Conservation (phyloP, 495 filamentous ascomycete species). For the Neurospora cerealis region DNA sequence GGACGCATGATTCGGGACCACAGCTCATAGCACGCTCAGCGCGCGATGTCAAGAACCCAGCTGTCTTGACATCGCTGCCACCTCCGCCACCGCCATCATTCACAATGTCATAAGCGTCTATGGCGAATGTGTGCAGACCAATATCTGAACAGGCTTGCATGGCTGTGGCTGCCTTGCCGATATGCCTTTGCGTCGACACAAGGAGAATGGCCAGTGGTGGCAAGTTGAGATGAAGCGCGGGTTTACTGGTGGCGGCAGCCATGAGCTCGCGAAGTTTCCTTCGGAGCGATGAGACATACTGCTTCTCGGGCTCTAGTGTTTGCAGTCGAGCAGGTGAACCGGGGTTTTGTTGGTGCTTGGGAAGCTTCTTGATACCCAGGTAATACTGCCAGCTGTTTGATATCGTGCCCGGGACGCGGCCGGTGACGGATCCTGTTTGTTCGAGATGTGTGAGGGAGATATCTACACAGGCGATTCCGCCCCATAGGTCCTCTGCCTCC, state of each 20-base stretch:
- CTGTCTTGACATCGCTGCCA: conserved; percentile 85
- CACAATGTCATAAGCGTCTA: conserved; percentile 88
- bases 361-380: conserved; percentile 56
- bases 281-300: conserved; percentile 57
- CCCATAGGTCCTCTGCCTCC: conserved; percentile 63
- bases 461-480: conserved; percentile 72
- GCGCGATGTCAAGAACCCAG: conserved; percentile 75
- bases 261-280: conserved; percentile 76
- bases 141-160: conserved; percentile 74
- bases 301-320: conserved; percentile 25
- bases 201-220: conserved; percentile 82
- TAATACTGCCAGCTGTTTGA: conserved; percentile 80
- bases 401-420: conserved; percentile 62
- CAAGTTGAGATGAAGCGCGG: conserved; percentile 75
- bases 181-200: conserved; percentile 79
- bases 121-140: conserved; percentile 77
- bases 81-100: conserved; percentile 71
- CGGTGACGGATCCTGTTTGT: conserved; percentile 72
- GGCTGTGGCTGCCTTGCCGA: conserved; percentile 76
- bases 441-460: conserved; percentile 76
- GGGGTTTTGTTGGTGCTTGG: conserved; percentile 16
- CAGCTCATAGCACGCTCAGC: conserved; percentile 84
- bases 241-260: conserved; percentile 75
- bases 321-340: conserved; percentile 31
- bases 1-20: conserved; percentile 68